Evolutionary conservation across 805 yeast species (phyloP), one percentile per base, ranked within the genome.

Genomic region (Tetrapisispora phaffii): DNA sequence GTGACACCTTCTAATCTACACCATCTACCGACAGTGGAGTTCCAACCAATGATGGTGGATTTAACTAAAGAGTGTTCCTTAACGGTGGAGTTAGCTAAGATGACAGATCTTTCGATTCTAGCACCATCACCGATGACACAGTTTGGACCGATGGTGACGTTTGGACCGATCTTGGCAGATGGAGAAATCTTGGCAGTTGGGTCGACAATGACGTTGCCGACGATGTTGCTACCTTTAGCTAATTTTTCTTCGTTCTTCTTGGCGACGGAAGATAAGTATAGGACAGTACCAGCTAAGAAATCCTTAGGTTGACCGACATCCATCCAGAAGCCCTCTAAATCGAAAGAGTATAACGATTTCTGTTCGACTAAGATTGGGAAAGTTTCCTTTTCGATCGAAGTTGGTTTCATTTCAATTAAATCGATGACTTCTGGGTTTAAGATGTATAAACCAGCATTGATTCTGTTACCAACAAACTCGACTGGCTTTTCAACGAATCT

Each of bases 281-380:
- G 75, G 58, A 88, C 80, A 61, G 97, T 86, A 70, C 99, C 99
- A 49, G 96, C 81, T 55, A 93, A 73, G 82, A 88, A 93, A 73
- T 93, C 99, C 80, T 90, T 93, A 78, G 99, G 99, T 77, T 93
- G 99, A 71, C 99, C 99, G 58, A 93, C 97, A 71, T 93, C 99
- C 98, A 93, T 93, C 99, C 99, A 93, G 85, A 81, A 93, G 56
- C 98, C 97, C 76, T 93, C 97, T 65, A 93, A 80, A 71, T 93
- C 99, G 64, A 85, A 93, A 45, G 97, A 89, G 77, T 82, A 93
- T 62, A 93, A 77, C 50, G 82, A 77, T 65, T 83, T 88, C 66
- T 82, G 73, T 71, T 85, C 94, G 55, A 94, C 97, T 60, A 93
- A 79, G 61, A 75, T 72, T 62, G 99, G 99, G 96, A 93, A 93